Base-by-base conservation (phyloP, 352 stramenopile species). In the Phytophthora tentaculata region DNA sequence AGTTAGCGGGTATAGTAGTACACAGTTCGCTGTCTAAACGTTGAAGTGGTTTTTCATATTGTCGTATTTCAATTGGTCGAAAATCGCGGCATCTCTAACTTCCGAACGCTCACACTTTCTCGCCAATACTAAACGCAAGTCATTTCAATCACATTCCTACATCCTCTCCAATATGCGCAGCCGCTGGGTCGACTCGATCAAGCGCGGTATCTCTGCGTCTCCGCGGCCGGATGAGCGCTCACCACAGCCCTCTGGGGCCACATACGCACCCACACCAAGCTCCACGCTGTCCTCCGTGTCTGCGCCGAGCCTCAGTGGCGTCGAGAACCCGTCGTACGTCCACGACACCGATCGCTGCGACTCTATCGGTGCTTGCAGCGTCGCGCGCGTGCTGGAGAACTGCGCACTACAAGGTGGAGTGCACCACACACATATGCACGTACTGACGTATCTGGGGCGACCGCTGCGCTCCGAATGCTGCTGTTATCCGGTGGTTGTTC, bases 341-440 rank as follows among this genome's bases (percentile, higher is more conserved):
- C 84, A 93, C 59, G 70, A 79, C 23, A 37, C 67, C 9, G 81
- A 90, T 24, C 79, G 78, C 23, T 93, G 84, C 65, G 74, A 86
- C 29, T 89, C 64, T 45, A 67, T 83, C 16, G 82, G 80, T 32
- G 58, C 70, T 54, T 95, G 87, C 48, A 84, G 74, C 49, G 85
- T 92, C n/a, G 47, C 73, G 12, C 77, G 76, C 50, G 80, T 95
- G 22, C 76, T 95, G 3, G 82, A 92, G 47, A 80, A 89, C 45
- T 90, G 84, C 47, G 81, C 87, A 49, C 62, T 95, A 22, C 87
- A 95, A 72, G 85, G 85, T 69, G 85, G 87, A 65, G 77, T 94
- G 53, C 87, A 95, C 72, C 87, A 95, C 78, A 92, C 87, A 29
- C 83, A 95, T 62, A 79, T 94, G 69, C 86, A 93, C 60, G 66